Conservation (phyloP, 345 rosid species). For the Melastoma malabathricum region DNA sequence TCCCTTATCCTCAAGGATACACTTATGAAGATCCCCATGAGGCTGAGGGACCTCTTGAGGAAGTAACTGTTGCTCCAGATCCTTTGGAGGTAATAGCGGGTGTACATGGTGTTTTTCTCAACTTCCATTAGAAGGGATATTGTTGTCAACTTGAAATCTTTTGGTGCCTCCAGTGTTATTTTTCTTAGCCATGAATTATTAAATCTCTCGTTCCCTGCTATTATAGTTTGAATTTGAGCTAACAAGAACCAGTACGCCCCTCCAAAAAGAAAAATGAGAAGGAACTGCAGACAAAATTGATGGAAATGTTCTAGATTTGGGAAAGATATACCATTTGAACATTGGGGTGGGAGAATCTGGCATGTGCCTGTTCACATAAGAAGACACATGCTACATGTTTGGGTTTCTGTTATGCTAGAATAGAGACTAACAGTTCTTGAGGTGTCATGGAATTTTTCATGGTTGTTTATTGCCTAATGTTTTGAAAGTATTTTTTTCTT, state of each 20-base stretch:
- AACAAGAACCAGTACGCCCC: too few relatives aligned
- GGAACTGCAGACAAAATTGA: too few relatives aligned
- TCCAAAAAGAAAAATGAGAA: neutral
- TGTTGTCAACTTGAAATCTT: too few relatives aligned
- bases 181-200: too few relatives aligned
- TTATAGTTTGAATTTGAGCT: too few relatives aligned
- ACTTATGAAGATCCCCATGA: slow-evolving; percentile 25
- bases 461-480: neutral
- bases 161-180: too few relatives aligned
- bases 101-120: slow-evolving; percentile 4
- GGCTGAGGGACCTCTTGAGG: slow-evolving; percentile 24
- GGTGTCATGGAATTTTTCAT: neutral
- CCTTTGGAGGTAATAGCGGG: slow-evolving; percentile 63
- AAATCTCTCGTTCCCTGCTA: too few relatives aligned
- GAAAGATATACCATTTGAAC: too few relatives aligned
- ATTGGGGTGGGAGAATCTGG: too few relatives aligned
- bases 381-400: too few relatives aligned
- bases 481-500: slow-evolving; percentile 8
- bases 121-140: neutral
- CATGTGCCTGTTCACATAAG: too few relatives aligned
- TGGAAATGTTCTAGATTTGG: too few relatives aligned
- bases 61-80: slow-evolving; percentile 46
- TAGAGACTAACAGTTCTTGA: neutral
- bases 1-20: slow-evolving; percentile 26
- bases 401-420: neutral